These are phyloP conservation scores for Yamadazyma laniorum DNA, from an alignment of 805 yeast genomes.

Conservation along the genomic window DNA sequence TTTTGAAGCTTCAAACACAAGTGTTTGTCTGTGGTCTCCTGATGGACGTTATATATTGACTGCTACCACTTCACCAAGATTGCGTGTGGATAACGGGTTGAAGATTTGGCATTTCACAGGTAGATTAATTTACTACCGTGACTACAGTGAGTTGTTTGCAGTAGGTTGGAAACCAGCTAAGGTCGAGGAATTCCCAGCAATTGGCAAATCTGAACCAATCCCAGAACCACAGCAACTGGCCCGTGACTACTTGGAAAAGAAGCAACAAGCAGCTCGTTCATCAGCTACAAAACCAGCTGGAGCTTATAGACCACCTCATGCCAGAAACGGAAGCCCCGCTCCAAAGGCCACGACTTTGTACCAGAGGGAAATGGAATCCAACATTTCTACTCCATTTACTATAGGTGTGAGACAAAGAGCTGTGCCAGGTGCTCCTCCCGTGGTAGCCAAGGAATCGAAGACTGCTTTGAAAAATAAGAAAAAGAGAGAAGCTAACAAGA, in stretches of 20 bases:
- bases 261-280: conserved; percentile 30
- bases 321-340: conserved; percentile 48
- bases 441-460: conserved; percentile 50
- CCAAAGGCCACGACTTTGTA: conserved; percentile 49
- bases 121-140: conserved; percentile 70
- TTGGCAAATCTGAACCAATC: conserved; percentile 47
- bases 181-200: conserved; percentile 52
- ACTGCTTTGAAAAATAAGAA: conserved; percentile 71
- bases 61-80: conserved; percentile 95
- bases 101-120: conserved; percentile 94
- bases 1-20: conserved; percentile 89
- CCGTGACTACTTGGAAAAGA: conserved; percentile 49
- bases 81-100: conserved; percentile 94
- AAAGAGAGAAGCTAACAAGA: conserved; percentile 64
- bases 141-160: conserved; percentile 74
- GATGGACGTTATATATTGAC: conserved; percentile 91
- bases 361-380: conserved; percentile 49
- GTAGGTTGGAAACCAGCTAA: conserved; percentile 83
- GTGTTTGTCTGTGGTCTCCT: conserved; percentile 98
- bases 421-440: conserved; percentile 59
- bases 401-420: conserved; percentile 28
- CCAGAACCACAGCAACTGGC: conserved; percentile 75
- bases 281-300: conserved; percentile 64
- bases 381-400: conserved; percentile 19
- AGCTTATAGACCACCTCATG: conserved; percentile 97